These are phyloP conservation scores for Emericellopsis terricola DNA, from an alignment of 495 filamentous ascomycete species.

Conservation along the genomic window DNA sequence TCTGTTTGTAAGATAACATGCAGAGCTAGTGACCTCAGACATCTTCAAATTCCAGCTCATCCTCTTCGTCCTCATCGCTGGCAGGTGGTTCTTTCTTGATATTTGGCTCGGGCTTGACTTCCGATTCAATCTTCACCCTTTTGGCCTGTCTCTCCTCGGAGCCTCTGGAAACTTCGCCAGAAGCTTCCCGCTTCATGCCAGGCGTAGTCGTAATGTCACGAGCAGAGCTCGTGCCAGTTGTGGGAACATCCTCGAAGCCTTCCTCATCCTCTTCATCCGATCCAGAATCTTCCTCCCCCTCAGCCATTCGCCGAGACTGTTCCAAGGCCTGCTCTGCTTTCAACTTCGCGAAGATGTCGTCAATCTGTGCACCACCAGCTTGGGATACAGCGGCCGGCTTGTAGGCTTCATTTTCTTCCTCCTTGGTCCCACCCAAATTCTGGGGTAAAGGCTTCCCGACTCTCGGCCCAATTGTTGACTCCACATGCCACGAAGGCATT, in stretches of 20 bases:
- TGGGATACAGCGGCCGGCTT: conserved; percentile 15
- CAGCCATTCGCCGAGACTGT: conserved; percentile 22
- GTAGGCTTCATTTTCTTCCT: conserved; percentile 34
- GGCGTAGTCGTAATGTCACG: neutral
- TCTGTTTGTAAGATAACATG: too few relatives aligned
- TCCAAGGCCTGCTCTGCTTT: conserved; percentile 33
- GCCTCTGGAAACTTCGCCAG: conserved; percentile 10
- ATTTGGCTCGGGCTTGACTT: conserved; percentile 20
- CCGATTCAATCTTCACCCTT: conserved; percentile 34
- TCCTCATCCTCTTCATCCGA: conserved; percentile 31
- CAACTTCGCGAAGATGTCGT: conserved; percentile 33
- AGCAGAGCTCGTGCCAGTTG: neutral
- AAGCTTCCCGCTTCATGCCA: conserved; percentile 5
- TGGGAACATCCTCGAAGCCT: conserved; percentile 23
- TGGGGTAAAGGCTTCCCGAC: too few relatives aligned
- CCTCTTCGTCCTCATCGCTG: conserved; percentile 47
- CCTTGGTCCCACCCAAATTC: conserved; percentile 26
- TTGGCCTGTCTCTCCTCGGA: conserved; percentile 26
- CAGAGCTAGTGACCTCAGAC: too few relatives aligned
- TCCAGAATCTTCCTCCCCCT: conserved; percentile 24
- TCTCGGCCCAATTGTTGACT: conserved; percentile 78
- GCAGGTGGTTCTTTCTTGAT: conserved; percentile 34
- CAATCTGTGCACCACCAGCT: conserved; percentile 21
- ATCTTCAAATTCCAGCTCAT: conserved; percentile 49
- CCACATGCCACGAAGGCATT: conserved; percentile 76